Conservation (phyloP, 768 basidiomycete genomes). For the Lentinula edodes region DNA sequence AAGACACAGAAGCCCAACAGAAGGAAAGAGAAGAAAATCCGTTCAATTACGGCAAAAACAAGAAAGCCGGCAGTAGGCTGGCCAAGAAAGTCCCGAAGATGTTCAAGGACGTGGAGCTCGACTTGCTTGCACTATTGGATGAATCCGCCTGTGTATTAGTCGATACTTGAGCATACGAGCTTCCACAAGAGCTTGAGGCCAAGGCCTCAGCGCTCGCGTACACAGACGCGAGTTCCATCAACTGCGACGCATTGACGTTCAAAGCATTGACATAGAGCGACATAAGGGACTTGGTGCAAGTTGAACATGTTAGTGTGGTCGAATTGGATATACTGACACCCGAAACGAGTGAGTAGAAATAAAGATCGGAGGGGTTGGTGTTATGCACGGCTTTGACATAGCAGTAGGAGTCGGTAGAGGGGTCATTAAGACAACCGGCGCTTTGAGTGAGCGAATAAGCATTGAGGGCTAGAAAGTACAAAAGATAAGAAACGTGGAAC, state of each 20-base stretch:
- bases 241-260: conserved; percentile 21
- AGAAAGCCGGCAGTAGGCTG: not conserved
- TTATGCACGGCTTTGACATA: conserved; percentile 59
- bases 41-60: not conserved
- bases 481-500: not conserved
- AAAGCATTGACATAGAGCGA: conserved; percentile 44
- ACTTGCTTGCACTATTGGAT: not conserved
- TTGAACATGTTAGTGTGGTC: conserved; percentile 50
- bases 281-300: conserved; percentile 61
- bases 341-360: conserved; percentile 65
- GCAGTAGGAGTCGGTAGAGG: conserved; percentile 62
- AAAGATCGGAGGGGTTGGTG: conserved; percentile 59
- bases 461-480: conserved; percentile 41
- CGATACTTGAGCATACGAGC: conserved; percentile 33
- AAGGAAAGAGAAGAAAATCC: not conserved
- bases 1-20: not conserved
- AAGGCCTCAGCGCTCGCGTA: conserved; percentile 43
- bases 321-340: conserved; percentile 48
- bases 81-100: not conserved
- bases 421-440: conserved; percentile 55
- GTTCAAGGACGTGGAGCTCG: not conserved
- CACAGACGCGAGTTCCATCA: conserved; percentile 34
- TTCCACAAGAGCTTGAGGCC: conserved; percentile 46
- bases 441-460: conserved; percentile 59
- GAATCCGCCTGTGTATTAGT: not conserved